Base-by-base conservation (phyloP, 306 rosid genomes). In the Inga oerstediana region DNA sequence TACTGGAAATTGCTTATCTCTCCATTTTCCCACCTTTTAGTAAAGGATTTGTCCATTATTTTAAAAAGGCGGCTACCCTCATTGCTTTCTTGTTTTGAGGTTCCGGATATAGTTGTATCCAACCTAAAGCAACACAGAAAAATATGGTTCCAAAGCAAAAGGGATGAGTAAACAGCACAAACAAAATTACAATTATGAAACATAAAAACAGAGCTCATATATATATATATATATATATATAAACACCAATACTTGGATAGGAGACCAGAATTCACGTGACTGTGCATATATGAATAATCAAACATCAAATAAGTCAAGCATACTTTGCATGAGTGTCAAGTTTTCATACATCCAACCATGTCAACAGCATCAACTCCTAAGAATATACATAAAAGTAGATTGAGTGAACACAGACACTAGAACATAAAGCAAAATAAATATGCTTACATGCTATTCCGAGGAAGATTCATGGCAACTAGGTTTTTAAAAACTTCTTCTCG, bases 1-100 rank as follows among this genome's bases (percentile, higher is more conserved):
- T 97, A 97, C 75, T 97, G 99, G 83, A 97, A 97, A 81, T 97
- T 97, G 95, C 97, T 97, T 78, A 94, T 94, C 87, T 97, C 99
- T 77, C 99, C 99, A 89, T 80, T 94, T 84, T 97, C 98, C 99
- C 99, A 97, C 81, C 97, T 89, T 86, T 90, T 97, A 46, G 97
- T 94, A 89, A 97, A 97, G 62, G 99, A 97, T 83, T 97, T 97
- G 64, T 98, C 97, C 91, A 84, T 84, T 72, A 89, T 84, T 91
- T 94, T 97, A 89, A 97, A 97, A 77, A 97, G 91, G 59, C 97
- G 97, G 83, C 99, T 90, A 74, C 99, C 98, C 88, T 97, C 99
- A 10, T 75, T 94, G 92, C 91, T 87, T 83, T 97, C 99, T 85
- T 97, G 99, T 82, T 97, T 97, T 45, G 91, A 89, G 73, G 97